Conservation (phyloP, 2,329 filamentous ascomycete genomes). For the Fusarium tjaetaba region DNA sequence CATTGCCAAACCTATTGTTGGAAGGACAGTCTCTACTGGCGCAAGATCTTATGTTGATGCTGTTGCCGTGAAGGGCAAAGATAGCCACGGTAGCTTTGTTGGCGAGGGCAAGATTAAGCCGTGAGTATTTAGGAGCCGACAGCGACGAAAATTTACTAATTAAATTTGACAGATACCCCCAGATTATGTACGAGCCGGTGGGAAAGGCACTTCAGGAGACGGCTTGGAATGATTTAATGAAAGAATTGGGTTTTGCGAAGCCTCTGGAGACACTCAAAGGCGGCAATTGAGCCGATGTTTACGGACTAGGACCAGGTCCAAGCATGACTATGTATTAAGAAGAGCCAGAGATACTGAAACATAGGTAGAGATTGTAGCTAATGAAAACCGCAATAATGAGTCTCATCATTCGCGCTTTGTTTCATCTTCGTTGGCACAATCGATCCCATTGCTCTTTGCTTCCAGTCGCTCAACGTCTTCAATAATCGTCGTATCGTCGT, state of each 20-base stretch:
- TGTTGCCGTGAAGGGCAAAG: slow-evolving; percentile 29
- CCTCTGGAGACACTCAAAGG: slow-evolving; percentile 13
- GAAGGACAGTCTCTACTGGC: slow-evolving; percentile 20
- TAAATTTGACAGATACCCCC: slow-evolving; percentile 7
- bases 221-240: slow-evolving; percentile 37
- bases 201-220: slow-evolving; percentile 31
- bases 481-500: background rate
- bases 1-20: slow-evolving; percentile 13
- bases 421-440: background rate
- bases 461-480: background rate
- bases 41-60: slow-evolving; percentile 41
- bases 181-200: slow-evolving; percentile 34
- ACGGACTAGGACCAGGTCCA: no score
- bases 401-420: background rate
- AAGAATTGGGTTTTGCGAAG: slow-evolving; percentile 35
- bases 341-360: background rate
- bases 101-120: slow-evolving; percentile 42
- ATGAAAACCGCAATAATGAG: background rate
- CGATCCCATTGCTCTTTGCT: background rate
- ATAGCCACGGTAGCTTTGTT: slow-evolving; percentile 41
- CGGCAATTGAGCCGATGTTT: background rate
- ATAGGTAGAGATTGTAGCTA: background rate
- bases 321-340: no score
- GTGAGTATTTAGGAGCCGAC: slow-evolving; percentile 13
- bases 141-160: background rate